Evolutionary conservation across 345 rosid species (phyloP), one percentile per base, ranked within the genome.

Genomic region (Eucalyptus tenuipes): DNA sequence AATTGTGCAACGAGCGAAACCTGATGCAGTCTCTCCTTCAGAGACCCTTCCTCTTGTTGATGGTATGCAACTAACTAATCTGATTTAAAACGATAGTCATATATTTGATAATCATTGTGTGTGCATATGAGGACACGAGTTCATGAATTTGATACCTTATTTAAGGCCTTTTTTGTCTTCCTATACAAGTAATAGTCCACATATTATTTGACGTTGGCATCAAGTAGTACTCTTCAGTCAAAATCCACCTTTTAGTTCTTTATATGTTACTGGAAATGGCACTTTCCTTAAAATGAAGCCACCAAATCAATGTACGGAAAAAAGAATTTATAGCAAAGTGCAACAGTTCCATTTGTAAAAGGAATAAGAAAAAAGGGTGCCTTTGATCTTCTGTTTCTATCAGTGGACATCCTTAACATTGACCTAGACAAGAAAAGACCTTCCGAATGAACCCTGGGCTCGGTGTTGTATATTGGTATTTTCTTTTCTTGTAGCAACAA

Each of bases 21-120:
- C 94, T 17, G 96, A 92, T 90, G 97, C 97, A 6, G 61, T 91
- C 71, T 88, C 92, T 80, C 97, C 99, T 33, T 92, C 97, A 2
- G 95, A 94, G 88, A 97, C 96, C 93, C 94, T 94, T 91, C 99
- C 99, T 90, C 91, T 96, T 27, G 98, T 97, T 31, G 98, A 97
- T 90, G 99, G 98, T 95, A 92, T 89, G 92, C 86, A 86, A 29
- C 14, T 66, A 27, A 49, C 87, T 86, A 22, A 44, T 55, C 71
- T 37, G 29, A 33, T 7, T 7, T 88, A 18, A 71, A 71, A 37
- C 1, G 48, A 52, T 25, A 52, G 45, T 12, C 17, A 0, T 33
- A 61, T n/a, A 17, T 57, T 10, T 86, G 57, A 31, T 52, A 31
- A 18, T 52, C 42, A 52, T 33, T 52, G 64, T 33, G 12, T 49